Conservation (phyloP, 108 stramenopile genomes). For the Fragilaria crotonensis region DNA sequence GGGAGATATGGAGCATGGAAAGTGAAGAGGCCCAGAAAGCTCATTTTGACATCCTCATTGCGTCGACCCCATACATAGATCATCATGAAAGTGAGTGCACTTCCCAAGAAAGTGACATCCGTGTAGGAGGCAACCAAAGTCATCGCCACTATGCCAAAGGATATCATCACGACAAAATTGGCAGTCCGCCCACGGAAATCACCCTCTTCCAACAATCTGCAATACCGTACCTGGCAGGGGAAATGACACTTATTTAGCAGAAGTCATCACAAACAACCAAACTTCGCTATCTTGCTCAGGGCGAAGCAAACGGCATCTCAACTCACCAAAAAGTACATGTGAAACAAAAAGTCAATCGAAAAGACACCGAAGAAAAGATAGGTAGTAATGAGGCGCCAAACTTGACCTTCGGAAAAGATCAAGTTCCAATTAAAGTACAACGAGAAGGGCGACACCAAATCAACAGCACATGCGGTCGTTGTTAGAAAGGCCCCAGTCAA, state of each 20-base stretch:
- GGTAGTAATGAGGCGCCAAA: conserved; percentile 93
- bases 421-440: conserved; percentile 92
- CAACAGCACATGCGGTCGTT: conserved; percentile 90
- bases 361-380: conserved; percentile 98
- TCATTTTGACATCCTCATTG: conserved; percentile 88
- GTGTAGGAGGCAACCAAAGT: conserved; percentile 76
- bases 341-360: conserved; percentile 94
- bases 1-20: conserved; percentile 96
- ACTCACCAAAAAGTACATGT: conserved; percentile 95
- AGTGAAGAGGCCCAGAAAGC: conserved; percentile 86
- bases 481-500: conserved; percentile 93
- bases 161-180: conserved; percentile 87
- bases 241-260: background rate
- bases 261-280: background rate
- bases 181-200: conserved; percentile 91
- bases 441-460: conserved; percentile 80
- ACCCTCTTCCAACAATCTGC: conserved; percentile 92
- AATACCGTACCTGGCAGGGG: conserved; percentile 62
- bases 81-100: conserved; percentile 97
- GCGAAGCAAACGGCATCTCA: too few species aligned
- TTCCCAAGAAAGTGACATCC: conserved; percentile 83
- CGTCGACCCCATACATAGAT: conserved; percentile 93
- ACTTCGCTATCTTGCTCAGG: background rate
- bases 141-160: conserved; percentile 85
- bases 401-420: conserved; percentile 82